Evolutionary conservation across 495 filamentous ascomycete species (phyloP), one percentile per base, ranked within the genome.

Genomic region (Aspergillus cristatus): DNA sequence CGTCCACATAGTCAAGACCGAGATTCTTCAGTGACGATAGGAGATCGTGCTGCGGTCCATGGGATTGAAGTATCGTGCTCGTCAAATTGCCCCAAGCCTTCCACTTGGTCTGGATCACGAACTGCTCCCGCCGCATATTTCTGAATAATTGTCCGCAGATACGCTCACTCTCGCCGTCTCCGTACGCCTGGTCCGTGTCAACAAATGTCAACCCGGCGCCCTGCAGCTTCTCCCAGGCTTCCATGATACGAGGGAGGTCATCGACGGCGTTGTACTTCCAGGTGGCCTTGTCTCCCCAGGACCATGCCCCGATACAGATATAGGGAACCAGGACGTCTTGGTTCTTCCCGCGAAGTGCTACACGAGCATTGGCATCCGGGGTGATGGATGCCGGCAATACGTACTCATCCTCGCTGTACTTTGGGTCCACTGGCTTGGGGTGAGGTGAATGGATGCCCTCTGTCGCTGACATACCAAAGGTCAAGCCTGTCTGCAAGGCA

Each of bases 1-100:
- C 67, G 58, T 91, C 84, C 3, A 91, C 80, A 57, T 89, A 84
- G 26, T 82, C 78, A 26, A 87, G 54, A 6, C 75, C 71, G 13
- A 91, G 65, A 35, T 78, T 82, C 45, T 73, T 60, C 40, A 91
- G 72, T 7, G 53, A 56, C 3, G 39, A 38, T 18, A 36, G 30
- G 6, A 56, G 45, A 26, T 37, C 43, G 13, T 30, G 28, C 29
- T 48, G 47, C 0, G 47, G 50, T 3, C 46, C 50, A 5, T 41
- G 37, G 7, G 43, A 31, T 33, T 54, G 50, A 24, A 51, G 14
- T 13, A 55, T 11, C 8, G 41, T 35, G 13, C 47, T 53, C 12
- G 30, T 42, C 30, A 45, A 15, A 14, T 46, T 41, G 4, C 42
- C 40, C 15, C 18, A 36, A 7, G 43, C 38, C 4, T 42, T 28